phyloP scores from a whole-genome alignment of 305 asterid species.

The Rubia balearica region DNA sequence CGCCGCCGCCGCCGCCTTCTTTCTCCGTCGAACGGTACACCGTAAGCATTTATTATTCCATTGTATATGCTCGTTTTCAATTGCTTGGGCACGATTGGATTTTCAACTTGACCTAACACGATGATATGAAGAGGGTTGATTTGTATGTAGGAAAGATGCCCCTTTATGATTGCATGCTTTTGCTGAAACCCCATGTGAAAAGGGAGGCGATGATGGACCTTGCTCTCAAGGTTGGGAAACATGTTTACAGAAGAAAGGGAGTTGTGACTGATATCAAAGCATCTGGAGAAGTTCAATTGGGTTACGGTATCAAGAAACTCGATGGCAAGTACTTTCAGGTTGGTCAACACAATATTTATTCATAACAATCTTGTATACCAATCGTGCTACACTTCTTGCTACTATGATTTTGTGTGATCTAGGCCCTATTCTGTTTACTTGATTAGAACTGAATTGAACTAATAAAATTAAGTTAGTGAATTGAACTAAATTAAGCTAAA shows the following conservation, averaged over 20 bases:
- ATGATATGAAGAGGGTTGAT: not conserved
- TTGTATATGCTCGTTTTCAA: not conserved
- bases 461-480: no score
- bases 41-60: not conserved
- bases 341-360: no score
- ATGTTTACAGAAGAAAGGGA: conserved; percentile 62
- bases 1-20: not conserved
- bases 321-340: conserved; percentile 86
- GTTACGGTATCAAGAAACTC: conserved; percentile 83
- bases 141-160: conserved; percentile 46
- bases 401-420: no score
- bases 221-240: conserved; percentile 55
- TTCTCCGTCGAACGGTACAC: not conserved
- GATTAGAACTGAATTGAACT: no score
- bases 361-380: no score
- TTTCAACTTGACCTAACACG: not conserved
- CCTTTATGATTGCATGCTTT: conserved; percentile 84
- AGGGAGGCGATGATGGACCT: conserved; percentile 44
- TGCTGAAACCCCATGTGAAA: conserved; percentile 53
- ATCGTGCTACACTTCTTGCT: no score
- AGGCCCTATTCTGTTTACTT: no score
- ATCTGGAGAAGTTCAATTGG: conserved; percentile 54
- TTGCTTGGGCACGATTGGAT: not conserved
- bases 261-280: conserved; percentile 58
- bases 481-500: no score